Percentiles rank a stretch among this genome's conserved stretches.
Conservation (phyloP, 2,329 filamentous ascomycete genomes). For the Botrytis tulipae region DNA sequence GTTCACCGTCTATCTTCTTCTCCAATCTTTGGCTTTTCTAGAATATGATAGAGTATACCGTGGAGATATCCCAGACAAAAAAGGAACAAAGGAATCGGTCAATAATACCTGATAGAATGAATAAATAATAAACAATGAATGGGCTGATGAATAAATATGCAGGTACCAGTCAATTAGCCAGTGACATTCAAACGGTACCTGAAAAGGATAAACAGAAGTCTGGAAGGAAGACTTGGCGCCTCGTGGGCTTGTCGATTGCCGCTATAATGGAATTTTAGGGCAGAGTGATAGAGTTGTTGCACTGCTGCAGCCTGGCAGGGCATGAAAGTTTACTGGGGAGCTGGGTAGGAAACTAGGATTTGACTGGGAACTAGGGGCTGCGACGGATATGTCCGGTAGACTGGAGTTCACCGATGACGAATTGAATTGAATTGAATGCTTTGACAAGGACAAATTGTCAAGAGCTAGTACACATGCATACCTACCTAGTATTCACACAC, state of each 20-base stretch:
- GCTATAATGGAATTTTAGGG: background rate
- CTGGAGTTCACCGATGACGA: too few relatives aligned
- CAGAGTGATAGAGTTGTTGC: background rate
- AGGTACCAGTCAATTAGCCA: background rate
- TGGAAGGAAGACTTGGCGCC: background rate
- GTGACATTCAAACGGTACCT: background rate
- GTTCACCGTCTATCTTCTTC: background rate
- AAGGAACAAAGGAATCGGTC: background rate
- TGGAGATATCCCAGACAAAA: background rate
- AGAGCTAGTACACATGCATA: too few relatives aligned
- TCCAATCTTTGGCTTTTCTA: background rate
- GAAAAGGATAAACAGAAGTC: background rate
- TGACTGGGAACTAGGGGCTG: background rate
- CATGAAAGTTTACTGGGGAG: too few relatives aligned
- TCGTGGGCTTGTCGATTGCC: background rate
- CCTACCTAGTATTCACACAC: too few relatives aligned
- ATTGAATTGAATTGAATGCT: too few relatives aligned
- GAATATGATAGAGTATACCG: background rate
- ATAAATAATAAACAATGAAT: too few relatives aligned
- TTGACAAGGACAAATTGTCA: too few relatives aligned
- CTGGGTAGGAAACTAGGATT: background rate
- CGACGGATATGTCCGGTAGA: background rate
- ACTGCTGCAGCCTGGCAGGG: background rate
- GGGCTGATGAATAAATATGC: background rate
- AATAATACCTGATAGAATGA: too few relatives aligned